Conservation (phyloP, 2,329 filamentous ascomycete genomes). For the Xylaria sp. region DNA sequence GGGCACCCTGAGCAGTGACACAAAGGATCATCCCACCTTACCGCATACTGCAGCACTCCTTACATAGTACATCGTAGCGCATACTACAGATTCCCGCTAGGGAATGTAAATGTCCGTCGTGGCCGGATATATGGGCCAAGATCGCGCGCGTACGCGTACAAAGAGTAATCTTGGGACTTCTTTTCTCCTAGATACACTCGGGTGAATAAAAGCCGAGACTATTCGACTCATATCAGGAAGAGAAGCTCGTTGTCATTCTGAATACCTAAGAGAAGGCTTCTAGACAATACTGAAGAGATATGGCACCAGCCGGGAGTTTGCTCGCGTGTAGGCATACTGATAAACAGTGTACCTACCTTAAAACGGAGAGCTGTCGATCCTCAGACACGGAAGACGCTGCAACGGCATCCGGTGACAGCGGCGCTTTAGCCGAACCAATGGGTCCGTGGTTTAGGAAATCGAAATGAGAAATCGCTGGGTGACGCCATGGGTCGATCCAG, state of each 20-base stretch:
- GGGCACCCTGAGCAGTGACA: slow-evolving; percentile 30
- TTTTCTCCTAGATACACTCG: background rate
- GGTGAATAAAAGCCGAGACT: slow-evolving; percentile 3
- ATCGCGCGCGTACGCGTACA: slow-evolving; percentile 1
- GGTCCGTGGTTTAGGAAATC: slow-evolving; percentile 20
- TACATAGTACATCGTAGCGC: slow-evolving; percentile 17
- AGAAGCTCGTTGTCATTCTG: background rate
- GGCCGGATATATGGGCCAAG: slow-evolving; percentile 29
- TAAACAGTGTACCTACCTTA: slow-evolving; percentile 18
- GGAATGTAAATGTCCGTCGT: slow-evolving; percentile 23
- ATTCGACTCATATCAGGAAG: background rate
- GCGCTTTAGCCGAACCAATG: slow-evolving; percentile 39
- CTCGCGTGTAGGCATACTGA: slow-evolving; percentile 23
- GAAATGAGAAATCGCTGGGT: slow-evolving; percentile 36
- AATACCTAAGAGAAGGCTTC: slow-evolving; percentile 4
- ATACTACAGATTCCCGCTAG: slow-evolving; percentile 18
- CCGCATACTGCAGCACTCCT: slow-evolving; percentile 23
- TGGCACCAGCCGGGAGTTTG: background rate
- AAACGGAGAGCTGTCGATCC: slow-evolving; percentile 34
- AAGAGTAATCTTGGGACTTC: background rate
- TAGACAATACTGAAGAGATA: slow-evolving; percentile 8
- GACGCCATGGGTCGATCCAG: slow-evolving; percentile 39
- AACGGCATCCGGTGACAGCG: slow-evolving; percentile 36
- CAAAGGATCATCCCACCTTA: slow-evolving; percentile 34
- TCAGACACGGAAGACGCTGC: slow-evolving; percentile 31